Conservation (phyloP, 129 eudicot genomes). For the carrot (Daucus carota) region DH1_v3.0 NC_030384.2:51072001-51072500, state of each 20-base stretch:
- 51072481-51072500: slow-evolving; percentile 71
- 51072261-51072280: slow-evolving; percentile 54
- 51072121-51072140: slow-evolving; percentile 6
- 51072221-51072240: background rate
- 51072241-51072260: background rate
- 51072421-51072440: background rate
- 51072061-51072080: background rate
- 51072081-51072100: slow-evolving; percentile 25
- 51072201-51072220: background rate
- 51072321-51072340: slow-evolving; percentile 45
- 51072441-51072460: slow-evolving; percentile 53
- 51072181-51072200: background rate
- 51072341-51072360: slow-evolving; percentile 51
- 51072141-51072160: background rate
- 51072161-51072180: background rate
- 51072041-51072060: slow-evolving; percentile 27
- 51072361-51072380: slow-evolving; percentile 48
- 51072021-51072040: slow-evolving; percentile 35
- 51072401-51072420: background rate
- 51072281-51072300: slow-evolving; percentile 75
- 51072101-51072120: background rate
- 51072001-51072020: slow-evolving; percentile 35
- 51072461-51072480: slow-evolving; percentile 62
- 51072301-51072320: slow-evolving; percentile 47
- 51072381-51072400: background rate